phyloP scores from a whole-genome alignment of 176 grass and related monocot genomes.

The Oryza nivara region DNA sequence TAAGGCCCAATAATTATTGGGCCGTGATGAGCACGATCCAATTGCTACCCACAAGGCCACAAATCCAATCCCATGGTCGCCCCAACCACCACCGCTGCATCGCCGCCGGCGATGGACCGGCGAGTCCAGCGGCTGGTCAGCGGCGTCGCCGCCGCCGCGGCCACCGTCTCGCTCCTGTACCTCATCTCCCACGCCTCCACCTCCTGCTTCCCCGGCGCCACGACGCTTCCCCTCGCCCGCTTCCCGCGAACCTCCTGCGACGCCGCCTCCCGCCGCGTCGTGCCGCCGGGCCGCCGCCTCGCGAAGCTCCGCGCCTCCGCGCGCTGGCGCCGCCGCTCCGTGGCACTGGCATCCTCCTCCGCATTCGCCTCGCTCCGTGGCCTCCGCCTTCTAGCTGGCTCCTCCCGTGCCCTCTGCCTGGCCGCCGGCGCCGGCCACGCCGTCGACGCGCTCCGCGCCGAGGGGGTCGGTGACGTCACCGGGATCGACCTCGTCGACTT shows the following conservation, averaged over 20 bases:
- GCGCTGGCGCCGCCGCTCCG: slow-evolving; percentile 39
- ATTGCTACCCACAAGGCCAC: not conserved
- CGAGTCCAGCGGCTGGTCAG: slow-evolving; percentile 50
- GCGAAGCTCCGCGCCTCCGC: slow-evolving; percentile 54
- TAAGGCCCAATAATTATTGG: not conserved
- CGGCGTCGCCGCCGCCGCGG: slow-evolving; percentile 45
- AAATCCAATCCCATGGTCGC: not conserved
- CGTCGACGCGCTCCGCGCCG: slow-evolving; percentile 57
- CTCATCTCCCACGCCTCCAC: slow-evolving; percentile 52
- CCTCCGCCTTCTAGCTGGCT: slow-evolving; percentile 44
- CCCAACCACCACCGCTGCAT: not conserved
- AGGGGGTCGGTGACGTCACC: slow-evolving; percentile 52
- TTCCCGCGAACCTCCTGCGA: slow-evolving; percentile 77
- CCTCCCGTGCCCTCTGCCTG: slow-evolving; percentile 70
- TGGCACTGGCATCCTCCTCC: slow-evolving; percentile 17
- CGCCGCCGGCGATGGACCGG: slow-evolving; percentile 56
- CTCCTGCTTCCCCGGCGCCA: slow-evolving; percentile 24
- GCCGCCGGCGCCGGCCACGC: slow-evolving; percentile 65
- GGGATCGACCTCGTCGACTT: slow-evolving; percentile 75
- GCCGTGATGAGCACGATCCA: slow-evolving; percentile 15
- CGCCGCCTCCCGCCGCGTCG: slow-evolving; percentile 59
- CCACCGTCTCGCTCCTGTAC: slow-evolving; percentile 55
- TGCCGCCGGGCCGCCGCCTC: slow-evolving; percentile 54
- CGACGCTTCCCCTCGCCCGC: slow-evolving; percentile 26
- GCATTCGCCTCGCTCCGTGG: slow-evolving; percentile 44